Conservation (phyloP, 345 rosid species). For the Diplotaxis tenuifolia region DNA sequence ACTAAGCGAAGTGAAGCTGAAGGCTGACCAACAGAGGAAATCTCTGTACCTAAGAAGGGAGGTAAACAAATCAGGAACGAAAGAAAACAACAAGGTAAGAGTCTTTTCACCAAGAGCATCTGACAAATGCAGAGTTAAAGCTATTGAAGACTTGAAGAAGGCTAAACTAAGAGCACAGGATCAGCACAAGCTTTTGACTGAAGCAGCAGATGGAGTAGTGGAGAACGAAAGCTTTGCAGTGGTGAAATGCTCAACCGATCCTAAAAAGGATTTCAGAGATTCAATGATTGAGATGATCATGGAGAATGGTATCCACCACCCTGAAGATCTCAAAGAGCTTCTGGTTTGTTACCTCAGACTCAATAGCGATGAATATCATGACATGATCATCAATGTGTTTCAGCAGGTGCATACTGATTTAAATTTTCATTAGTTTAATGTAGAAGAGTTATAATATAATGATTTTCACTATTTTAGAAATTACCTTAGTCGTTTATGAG, state of each 20-base stretch:
- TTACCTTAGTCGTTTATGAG: conserved; percentile 35
- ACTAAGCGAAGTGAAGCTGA: conserved; percentile 47
- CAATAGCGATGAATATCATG: conserved; percentile 68
- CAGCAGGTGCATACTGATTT: conserved; percentile 70
- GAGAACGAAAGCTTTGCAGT: conserved; percentile 63
- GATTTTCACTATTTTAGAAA: no score
- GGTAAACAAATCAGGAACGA: conserved; percentile 44
- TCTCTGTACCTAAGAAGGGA: conserved; percentile 60
- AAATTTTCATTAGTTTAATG: conserved; percentile 33
- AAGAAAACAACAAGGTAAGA: conserved; percentile 51
- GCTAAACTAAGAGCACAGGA: conserved; percentile 49
- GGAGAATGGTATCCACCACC: conserved; percentile 53
- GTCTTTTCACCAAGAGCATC: conserved; percentile 61
- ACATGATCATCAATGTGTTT: conserved; percentile 85
- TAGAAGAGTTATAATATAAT: conserved; percentile 19
- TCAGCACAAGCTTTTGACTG: conserved; percentile 20
- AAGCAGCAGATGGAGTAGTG: conserved; percentile 28
- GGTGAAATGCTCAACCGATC: conserved; percentile 73
- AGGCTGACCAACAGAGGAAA: conserved; percentile 63
- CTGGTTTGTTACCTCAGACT: conserved; percentile 79
- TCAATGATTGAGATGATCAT: conserved; percentile 90
- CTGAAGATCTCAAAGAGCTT: conserved; percentile 81
- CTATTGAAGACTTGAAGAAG: conserved; percentile 61
- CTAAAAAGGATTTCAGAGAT: conserved; percentile 74
- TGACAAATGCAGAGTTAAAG: conserved; percentile 62